Evolutionary conservation across 169 alveolate species (phyloP).

Genomic region (Toxoplasma gondii): DNA sequence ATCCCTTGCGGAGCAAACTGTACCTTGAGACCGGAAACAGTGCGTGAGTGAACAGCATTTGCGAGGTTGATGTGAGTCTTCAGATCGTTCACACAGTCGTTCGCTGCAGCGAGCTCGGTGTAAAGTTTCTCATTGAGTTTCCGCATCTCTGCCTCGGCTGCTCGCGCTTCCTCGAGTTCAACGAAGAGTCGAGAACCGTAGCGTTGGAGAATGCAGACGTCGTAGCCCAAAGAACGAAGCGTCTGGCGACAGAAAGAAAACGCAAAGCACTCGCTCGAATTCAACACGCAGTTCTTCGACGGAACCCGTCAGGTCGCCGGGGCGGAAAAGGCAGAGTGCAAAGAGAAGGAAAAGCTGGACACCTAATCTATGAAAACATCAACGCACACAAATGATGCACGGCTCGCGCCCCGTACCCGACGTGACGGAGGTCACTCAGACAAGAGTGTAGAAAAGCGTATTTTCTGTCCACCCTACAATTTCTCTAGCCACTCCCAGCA

Average conservation of each 20-base stretch:
- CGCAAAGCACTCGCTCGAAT: neutral
- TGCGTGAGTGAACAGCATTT: slow-evolving; percentile 7
- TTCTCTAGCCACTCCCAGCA: no score
- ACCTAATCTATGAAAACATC: no score
- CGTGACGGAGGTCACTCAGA: no score
- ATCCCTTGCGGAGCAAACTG: no score
- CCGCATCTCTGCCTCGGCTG: slow-evolving; percentile 76
- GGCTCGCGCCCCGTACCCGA: no score
- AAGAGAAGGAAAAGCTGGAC: neutral
- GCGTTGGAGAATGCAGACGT: slow-evolving; percentile 78
- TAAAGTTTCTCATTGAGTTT: slow-evolving; percentile 73
- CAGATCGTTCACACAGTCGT: slow-evolving; percentile 68
- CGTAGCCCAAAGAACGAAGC: slow-evolving; percentile 66
- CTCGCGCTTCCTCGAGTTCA: slow-evolving; percentile 76
- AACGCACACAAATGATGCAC: no score
- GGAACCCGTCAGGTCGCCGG: neutral
- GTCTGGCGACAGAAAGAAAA: neutral
- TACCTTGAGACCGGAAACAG: neutral
- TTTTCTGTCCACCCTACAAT: no score
- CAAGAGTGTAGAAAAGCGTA: no score
- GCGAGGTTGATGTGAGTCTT: slow-evolving; percentile 67
- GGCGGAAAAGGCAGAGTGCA: neutral
- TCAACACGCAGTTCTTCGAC: neutral
- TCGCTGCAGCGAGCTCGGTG: slow-evolving; percentile 77
- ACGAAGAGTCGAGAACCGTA: slow-evolving; percentile 71